Conservation (phyloP, 805 yeast species). For the Hanseniaspora vineae region DNA sequence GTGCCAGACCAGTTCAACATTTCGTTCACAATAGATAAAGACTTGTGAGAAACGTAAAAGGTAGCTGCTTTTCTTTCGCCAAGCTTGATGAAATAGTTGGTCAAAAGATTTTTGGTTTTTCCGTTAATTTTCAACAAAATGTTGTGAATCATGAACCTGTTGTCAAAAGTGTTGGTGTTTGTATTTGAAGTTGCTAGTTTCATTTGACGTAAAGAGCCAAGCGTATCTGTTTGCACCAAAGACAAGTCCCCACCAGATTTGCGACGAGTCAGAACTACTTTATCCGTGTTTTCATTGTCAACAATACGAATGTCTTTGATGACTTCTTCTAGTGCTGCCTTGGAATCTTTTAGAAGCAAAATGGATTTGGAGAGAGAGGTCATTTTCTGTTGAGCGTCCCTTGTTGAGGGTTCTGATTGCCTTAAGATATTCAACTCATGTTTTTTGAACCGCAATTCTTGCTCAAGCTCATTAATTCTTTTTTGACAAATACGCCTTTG, state of each 20-base stretch:
- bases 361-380: too few relatives aligned
- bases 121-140: constrained; percentile 44
- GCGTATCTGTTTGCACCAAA: constrained; percentile 12
- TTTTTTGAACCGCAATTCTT: too few relatives aligned
- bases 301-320: neutral
- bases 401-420: too few relatives aligned
- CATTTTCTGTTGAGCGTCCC: too few relatives aligned
- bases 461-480: too few relatives aligned
- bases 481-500: constrained; percentile 32
- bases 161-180: constrained; percentile 31
- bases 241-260: neutral
- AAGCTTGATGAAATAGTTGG: constrained; percentile 33
- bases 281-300: neutral
- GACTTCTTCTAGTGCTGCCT: neutral
- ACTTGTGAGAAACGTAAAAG: constrained; percentile 36
- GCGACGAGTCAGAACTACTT: too few relatives aligned
- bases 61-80: constrained; percentile 30
- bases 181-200: constrained; percentile 17
- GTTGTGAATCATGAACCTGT: constrained; percentile 45
- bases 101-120: constrained; percentile 33
- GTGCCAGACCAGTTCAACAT: constrained; percentile 16
- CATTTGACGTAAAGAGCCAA: constrained; percentile 22
- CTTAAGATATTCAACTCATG: too few relatives aligned
- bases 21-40: constrained; percentile 36
- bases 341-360: neutral